phyloP scores from a whole-genome alignment of 192 early-diverging fungal genomes.

The Hyaloraphidium curvatum region DNA sequence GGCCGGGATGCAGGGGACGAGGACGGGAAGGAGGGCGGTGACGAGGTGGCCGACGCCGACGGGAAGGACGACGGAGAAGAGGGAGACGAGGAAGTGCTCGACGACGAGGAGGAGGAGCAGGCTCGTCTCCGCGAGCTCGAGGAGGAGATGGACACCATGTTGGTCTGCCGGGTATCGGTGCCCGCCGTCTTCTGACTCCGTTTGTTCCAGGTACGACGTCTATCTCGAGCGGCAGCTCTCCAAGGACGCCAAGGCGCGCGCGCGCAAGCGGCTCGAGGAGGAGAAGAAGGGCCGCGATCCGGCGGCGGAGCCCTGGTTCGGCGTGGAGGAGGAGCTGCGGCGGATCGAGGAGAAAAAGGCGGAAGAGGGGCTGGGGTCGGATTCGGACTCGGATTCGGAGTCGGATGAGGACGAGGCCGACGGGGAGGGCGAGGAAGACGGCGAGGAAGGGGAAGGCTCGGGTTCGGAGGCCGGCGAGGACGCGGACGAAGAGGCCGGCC shows the following conservation, averaged over 20 bases:
- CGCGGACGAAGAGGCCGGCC: slow-evolving; percentile 20
- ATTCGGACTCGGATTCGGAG: slow-evolving; percentile 21
- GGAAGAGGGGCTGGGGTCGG: slow-evolving; percentile 13
- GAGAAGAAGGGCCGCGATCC: slow-evolving; percentile 41
- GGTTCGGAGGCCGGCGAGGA: slow-evolving; percentile 23
- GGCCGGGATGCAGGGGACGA: slow-evolving; percentile 18
- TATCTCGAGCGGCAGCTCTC: slow-evolving; percentile 52
- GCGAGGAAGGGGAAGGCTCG: slow-evolving; percentile 25
- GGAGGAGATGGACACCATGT: slow-evolving; percentile 48
- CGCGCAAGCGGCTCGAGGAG: slow-evolving; percentile 43
- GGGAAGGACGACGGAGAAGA: slow-evolving; percentile 10
- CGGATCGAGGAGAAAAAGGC: slow-evolving; percentile 5
- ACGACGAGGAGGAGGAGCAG: slow-evolving; percentile 23
- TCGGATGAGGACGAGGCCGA: slow-evolving; percentile 15
- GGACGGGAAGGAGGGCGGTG: slow-evolving; percentile 16
- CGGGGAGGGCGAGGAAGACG: background rate
- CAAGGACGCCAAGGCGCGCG: slow-evolving; percentile 52
- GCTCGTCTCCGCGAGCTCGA: slow-evolving; percentile 25
- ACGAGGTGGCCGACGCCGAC: slow-evolving; percentile 21
- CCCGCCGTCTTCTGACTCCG: too few species aligned
- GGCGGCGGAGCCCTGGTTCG: slow-evolving; percentile 32
- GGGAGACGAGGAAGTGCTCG: slow-evolving; percentile 23
- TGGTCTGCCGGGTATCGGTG: too few species aligned
- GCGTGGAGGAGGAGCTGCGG: slow-evolving; percentile 16
- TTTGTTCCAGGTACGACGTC: slow-evolving; percentile 43